phyloP scores from a whole-genome alignment of 176 grass and related monocot genomes.

The Elymus sibiricus region DNA sequence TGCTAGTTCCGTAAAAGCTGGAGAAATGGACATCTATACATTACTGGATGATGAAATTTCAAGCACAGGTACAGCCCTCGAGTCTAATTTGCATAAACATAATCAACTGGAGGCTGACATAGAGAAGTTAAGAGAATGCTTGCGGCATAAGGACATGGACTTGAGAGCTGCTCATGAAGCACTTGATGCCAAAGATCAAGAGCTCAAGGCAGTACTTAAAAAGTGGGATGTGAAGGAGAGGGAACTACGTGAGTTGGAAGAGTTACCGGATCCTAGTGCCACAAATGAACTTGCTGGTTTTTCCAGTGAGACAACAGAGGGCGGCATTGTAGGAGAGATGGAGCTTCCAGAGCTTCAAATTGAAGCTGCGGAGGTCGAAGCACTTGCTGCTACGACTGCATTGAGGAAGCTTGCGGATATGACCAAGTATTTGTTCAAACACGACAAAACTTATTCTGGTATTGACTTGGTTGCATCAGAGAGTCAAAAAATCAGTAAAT shows the following conservation, averaged over 20 bases:
- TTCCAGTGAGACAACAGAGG: constrained; percentile 13
- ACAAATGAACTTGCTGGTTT: constrained; percentile 3
- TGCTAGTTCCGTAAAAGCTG: constrained; percentile 41
- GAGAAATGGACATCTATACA: constrained; percentile 31
- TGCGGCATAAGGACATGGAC: constrained; percentile 48
- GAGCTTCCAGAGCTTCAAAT: constrained; percentile 16
- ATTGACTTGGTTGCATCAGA: constrained; percentile 1
- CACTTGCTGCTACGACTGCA: constrained; percentile 40
- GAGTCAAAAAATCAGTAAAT: not conserved
- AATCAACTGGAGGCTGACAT: constrained; percentile 61
- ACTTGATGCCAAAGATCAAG: constrained; percentile 52
- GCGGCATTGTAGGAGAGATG: not conserved
- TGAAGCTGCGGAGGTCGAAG: constrained; percentile 34
- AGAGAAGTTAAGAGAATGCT: constrained; percentile 44
- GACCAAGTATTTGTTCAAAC: constrained; percentile 35
- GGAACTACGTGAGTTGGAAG: constrained; percentile 42
- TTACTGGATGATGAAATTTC: constrained; percentile 49
- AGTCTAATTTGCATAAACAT: constrained; percentile 49
- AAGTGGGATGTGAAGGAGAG: constrained; percentile 38
- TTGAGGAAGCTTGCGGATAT: constrained; percentile 40
- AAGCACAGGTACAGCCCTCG: constrained; percentile 27
- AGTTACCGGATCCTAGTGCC: constrained; percentile 23
- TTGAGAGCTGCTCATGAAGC: constrained; percentile 35
- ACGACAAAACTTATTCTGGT: constrained; percentile 16
- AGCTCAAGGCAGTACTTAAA: constrained; percentile 36